Evolutionary conservation across 148 eudicot species (phyloP), one percentile per base, ranked within the genome.

Genomic region (Rhododendron ovatum): DNA sequence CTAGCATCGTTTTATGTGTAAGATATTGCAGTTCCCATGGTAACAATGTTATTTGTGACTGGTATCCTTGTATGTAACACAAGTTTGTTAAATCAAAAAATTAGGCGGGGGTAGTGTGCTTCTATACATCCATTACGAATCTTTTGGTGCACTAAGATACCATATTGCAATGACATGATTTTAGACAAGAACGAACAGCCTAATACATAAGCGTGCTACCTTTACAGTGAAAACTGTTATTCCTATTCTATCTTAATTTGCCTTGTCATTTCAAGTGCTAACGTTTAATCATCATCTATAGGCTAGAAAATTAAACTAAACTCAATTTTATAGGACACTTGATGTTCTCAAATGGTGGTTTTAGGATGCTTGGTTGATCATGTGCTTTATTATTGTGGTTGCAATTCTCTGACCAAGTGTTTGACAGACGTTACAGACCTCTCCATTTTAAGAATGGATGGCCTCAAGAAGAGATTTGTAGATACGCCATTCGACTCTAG

Each of bases 11-110:
- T 47, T 59, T 12, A 80, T 33, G 51, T 50, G 99, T 96, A 94
- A 91, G 63, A 57, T 57, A 57, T 18, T 57, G 63, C 63, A 57
- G 6, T 57, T 57, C 63, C 63, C 63, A 95, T 92, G 93, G 99
- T 50, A 12, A 50, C 53, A 12, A 50, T 12, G 53, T 50, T 50
- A 50, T 12, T 50, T 18, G 8, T 59, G 65, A 59, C n/a, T 59
- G 1, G 65, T 20, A 24, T 33, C 20, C 45, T 74, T 77, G 24
- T 18, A 41, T 39, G 12, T 78, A 24, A 1, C 17, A 10, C 30
- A 41, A 18, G 26, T 55, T 81, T 18, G 48, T 30, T 81, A 22
- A 20, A 39, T 43, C 85, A 43, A 26, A n/a, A n/a, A 50, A 43
- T 83, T n/a, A 24, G 41, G 35, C 63, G 15, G 35, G 41, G 43